Evolutionary conservation across 371 early-diverging fungal genomes (phyloP).

Genomic region (Phascolomyces articulosus): DNA sequence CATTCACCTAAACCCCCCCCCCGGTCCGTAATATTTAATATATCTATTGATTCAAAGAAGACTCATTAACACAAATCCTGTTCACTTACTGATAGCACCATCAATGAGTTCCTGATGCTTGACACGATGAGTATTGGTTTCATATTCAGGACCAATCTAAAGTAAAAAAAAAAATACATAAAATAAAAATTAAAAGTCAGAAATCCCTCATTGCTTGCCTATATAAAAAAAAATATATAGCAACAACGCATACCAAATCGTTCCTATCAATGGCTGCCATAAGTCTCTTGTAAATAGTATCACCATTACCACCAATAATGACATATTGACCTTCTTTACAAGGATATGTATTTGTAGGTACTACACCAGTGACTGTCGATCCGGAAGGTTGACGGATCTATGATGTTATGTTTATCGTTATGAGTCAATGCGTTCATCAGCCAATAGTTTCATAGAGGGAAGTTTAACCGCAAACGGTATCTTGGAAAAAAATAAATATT

Average conservation of each 20-base stretch:
- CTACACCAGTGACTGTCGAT: conserved; percentile 60
- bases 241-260: conserved; percentile 54
- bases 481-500: too few species aligned
- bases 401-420: too few species aligned
- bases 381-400: conserved; percentile 59
- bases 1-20: conserved; percentile 36
- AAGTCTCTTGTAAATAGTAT: conserved; percentile 59
- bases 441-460: too few species aligned
- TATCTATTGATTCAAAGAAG: too few species aligned
- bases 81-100: conserved; percentile 49
- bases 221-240: too few species aligned
- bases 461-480: too few species aligned
- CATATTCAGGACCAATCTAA: conserved; percentile 47
- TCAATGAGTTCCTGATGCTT: conserved; percentile 47
- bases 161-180: background rate
- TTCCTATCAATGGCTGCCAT: conserved; percentile 51
- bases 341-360: conserved; percentile 61
- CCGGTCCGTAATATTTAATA: too few species aligned
- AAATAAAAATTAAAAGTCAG: background rate
- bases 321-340: conserved; percentile 55
- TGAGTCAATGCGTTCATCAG: background rate
- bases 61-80: too few species aligned
- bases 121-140: conserved; percentile 51
- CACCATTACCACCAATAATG: conserved; percentile 64
- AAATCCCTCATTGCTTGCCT: too few species aligned